Percentiles rank a stretch among this genome's conserved stretches.
Conservation (phyloP, 306 rosid species). For the Quercus robur region DNA sequence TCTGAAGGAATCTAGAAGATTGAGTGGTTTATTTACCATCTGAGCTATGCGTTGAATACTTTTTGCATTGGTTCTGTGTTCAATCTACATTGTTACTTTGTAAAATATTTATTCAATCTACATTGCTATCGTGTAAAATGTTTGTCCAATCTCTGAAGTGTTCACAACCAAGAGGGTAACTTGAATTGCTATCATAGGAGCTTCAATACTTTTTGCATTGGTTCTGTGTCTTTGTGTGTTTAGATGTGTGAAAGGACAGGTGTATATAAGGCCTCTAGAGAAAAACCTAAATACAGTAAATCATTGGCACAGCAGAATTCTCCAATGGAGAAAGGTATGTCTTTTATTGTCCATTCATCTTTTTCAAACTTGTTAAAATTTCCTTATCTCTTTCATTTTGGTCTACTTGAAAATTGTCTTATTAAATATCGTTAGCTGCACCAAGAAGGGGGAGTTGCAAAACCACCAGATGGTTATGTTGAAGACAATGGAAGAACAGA, state of each 20-base stretch:
- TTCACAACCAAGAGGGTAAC: conserved; percentile 35
- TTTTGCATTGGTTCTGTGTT: too few species aligned
- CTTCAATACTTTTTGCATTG: conserved; percentile 31
- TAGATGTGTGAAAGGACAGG: conserved; percentile 43
- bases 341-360: too few species aligned
- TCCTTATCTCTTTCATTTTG: not conserved
- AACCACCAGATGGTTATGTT: conserved; percentile 27
- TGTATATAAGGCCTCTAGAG: conserved; percentile 31
- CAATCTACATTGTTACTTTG: too few species aligned
- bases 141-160: conserved; percentile 6
- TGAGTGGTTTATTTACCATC: too few species aligned
- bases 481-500: not conserved
- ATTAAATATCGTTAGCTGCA: conserved; percentile 17
- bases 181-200: conserved; percentile 52
- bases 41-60: too few species aligned
- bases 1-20: too few species aligned
- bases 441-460: conserved; percentile 27
- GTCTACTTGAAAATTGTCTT: conserved; percentile 2
- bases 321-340: conserved; percentile 30
- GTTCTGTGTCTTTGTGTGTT: conserved; percentile 32
- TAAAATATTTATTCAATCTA: too few species aligned
- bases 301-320: conserved; percentile 21
- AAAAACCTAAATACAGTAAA: conserved; percentile 30
- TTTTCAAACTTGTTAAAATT: too few species aligned
- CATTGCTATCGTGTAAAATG: too few species aligned